Evolutionary conservation across 2,329 filamentous ascomycete genomes (phyloP).

Genomic region (Aspergillus arachidicola): DNA sequence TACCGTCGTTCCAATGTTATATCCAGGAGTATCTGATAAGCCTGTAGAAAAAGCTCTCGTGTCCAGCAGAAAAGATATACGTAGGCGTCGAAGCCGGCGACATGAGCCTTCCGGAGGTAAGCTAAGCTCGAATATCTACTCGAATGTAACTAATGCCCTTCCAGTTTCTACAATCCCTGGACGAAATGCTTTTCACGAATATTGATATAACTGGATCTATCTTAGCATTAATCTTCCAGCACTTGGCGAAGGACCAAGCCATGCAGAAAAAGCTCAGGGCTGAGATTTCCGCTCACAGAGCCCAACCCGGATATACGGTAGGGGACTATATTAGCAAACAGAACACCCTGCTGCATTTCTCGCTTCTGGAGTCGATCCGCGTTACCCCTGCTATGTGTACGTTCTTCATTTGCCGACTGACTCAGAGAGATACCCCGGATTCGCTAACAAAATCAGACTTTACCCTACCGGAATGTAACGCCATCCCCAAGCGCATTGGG

Average conservation of each 20-base stretch:
- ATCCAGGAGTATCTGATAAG: neutral
- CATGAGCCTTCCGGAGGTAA: neutral
- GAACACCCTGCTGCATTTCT: neutral
- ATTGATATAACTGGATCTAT: neutral
- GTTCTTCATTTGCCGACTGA: neutral
- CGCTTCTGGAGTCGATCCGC: neutral
- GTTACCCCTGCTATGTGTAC: neutral
- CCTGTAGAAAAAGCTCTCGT: neutral
- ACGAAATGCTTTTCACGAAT: neutral
- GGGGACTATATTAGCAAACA: neutral
- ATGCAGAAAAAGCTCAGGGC: neutral
- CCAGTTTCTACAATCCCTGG: neutral
- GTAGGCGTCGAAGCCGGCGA: neutral
- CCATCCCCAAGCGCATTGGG: neutral
- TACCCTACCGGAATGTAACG: neutral
- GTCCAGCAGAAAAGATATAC: neutral
- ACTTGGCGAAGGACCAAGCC: neutral
- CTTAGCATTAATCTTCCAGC: neutral
- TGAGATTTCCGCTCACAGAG: neutral
- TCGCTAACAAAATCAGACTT: neutral
- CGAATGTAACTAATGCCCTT: neutral
- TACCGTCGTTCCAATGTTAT: neutral
- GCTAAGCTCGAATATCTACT: neutral
- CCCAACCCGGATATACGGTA: neutral
- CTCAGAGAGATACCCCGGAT: neutral